Evolutionary conservation across 2,329 filamentous ascomycete species (phyloP).

Genomic region (Parasarocladium wereldwijsianum): DNA sequence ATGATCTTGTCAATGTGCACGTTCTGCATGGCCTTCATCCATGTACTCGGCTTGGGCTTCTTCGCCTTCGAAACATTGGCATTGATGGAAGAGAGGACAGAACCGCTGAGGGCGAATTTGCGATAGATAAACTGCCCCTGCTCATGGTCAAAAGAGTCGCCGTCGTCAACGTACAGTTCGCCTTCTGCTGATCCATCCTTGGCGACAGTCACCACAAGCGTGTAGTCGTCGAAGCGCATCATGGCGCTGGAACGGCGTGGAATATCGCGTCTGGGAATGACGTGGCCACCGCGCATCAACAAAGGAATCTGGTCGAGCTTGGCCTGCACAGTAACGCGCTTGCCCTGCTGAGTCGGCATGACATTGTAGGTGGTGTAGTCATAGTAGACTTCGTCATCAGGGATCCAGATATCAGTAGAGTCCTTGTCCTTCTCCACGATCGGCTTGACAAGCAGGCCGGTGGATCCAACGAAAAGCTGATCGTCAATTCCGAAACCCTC

Average conservation of each 20-base stretch:
- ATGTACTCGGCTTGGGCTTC: constrained; percentile 47
- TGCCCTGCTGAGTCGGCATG: constrained; percentile 55
- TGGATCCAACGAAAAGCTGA: constrained; percentile 81
- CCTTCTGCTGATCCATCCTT: constrained; percentile 51
- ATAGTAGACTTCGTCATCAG: constrained; percentile 81
- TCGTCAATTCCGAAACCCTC: constrained; percentile 79
- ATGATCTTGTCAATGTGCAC: constrained; percentile 77
- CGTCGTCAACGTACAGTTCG: constrained; percentile 82
- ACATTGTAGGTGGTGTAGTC: constrained; percentile 84
- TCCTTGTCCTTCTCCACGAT: constrained; percentile 64
- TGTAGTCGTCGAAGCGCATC: constrained; percentile 94
- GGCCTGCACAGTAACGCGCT: constrained; percentile 53
- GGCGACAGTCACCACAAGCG: constrained; percentile 61
- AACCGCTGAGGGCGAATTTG: constrained; percentile 51
- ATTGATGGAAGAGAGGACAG: constrained; percentile 55
- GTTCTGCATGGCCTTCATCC: constrained; percentile 62
- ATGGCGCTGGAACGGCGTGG: constrained; percentile 73
- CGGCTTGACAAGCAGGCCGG: constrained; percentile 84
- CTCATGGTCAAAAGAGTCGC: constrained; percentile 80
- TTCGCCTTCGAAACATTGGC: constrained; percentile 38
- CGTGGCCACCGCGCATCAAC: constrained; percentile 83
- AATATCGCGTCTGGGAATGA: constrained; percentile 79
- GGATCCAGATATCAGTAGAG: constrained; percentile 68
- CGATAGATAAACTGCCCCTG: constrained; percentile 80
- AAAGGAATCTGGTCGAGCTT: constrained; percentile 79